phyloP scores from a whole-genome alignment of 225 moss, liverwort and hornwort genomes.

The Rhytidiadelphus loreus region DNA sequence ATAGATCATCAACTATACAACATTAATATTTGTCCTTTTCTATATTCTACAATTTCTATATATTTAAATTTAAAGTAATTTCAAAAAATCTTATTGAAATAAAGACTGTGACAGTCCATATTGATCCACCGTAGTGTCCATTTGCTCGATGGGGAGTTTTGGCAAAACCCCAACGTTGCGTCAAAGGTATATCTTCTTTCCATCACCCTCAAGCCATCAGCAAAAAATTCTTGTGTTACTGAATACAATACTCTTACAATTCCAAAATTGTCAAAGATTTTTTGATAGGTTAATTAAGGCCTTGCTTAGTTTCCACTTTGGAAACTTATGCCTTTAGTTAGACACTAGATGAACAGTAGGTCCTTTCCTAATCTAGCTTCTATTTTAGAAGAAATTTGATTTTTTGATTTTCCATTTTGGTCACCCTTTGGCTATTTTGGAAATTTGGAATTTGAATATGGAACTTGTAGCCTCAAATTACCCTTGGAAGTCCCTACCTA shows the following conservation, averaged over 20 bases:
- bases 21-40: too few relatives aligned
- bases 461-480: not conserved
- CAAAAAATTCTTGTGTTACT: not conserved
- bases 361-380: not conserved
- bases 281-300: not conserved
- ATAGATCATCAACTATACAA: too few relatives aligned
- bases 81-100: too few relatives aligned
- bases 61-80: too few relatives aligned
- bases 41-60: too few relatives aligned
- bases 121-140: too few relatives aligned
- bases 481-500: not conserved
- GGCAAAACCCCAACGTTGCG: slow-evolving; percentile 29
- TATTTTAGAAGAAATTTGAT: not conserved
- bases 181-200: slow-evolving; percentile 20
- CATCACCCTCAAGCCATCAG: not conserved
- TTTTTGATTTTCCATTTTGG: not conserved
- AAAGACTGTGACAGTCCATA: too few relatives aligned
- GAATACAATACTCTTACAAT: not conserved
- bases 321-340: not conserved
- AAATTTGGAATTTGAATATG: not conserved
- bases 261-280: not conserved
- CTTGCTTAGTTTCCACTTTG: not conserved
- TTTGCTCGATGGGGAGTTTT: slow-evolving; percentile 41
- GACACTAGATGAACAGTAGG: not conserved
- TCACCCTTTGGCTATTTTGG: not conserved